Conservation (phyloP, 306 rosid species). For the Vigna unguiculata region DNA sequence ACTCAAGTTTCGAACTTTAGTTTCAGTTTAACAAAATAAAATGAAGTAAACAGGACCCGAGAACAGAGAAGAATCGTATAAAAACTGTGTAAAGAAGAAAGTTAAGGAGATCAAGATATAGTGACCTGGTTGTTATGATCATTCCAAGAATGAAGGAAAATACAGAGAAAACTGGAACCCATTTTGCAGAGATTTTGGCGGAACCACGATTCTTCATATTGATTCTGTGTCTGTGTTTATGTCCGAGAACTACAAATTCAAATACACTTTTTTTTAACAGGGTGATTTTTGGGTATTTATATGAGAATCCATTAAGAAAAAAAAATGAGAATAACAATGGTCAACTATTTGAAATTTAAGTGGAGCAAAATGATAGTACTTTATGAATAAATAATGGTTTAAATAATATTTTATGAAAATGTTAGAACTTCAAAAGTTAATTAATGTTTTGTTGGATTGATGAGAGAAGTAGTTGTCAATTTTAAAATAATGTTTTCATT, state of each 20-base stretch:
- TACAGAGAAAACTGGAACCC: constrained; percentile 81
- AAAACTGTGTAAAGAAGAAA: neutral
- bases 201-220: constrained; percentile 68
- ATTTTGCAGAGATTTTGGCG: constrained; percentile 59
- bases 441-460: too few relatives aligned
- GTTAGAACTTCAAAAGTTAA: too few relatives aligned
- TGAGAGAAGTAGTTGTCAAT: too few relatives aligned
- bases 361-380: neutral
- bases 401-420: neutral
- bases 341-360: neutral
- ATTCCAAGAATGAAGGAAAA: constrained; percentile 67
- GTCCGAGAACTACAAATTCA: neutral
- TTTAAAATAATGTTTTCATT: too few relatives aligned
- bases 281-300: neutral
- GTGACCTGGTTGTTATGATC: constrained; percentile 73
- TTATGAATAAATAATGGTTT: too few relatives aligned
- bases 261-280: neutral
- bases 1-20: constrained; percentile 12
- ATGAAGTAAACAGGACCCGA: neutral
- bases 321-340: neutral
- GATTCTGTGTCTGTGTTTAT: neutral
- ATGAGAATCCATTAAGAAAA: neutral
- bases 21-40: constrained; percentile 1
- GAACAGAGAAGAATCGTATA: neutral
- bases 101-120: neutral